These are phyloP conservation scores for Capsella rubella DNA, from an alignment of 441 rosid genomes.

Conservation along the genomic window DNA sequence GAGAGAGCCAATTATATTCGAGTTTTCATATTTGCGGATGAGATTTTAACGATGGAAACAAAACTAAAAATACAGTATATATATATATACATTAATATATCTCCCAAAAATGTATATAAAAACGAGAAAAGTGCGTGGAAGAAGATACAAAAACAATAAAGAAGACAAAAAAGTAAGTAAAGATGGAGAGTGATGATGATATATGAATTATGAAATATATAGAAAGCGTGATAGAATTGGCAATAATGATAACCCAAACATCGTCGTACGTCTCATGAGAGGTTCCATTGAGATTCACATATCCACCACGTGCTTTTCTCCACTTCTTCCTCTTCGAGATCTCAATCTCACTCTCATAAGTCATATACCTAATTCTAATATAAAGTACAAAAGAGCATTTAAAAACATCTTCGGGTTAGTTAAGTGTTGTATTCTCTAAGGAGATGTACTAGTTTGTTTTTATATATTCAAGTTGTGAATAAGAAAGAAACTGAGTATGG, in stretches of 20 bases:
- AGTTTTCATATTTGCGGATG: background rate
- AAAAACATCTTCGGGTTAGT: background rate
- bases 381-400: too few relatives aligned
- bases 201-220: background rate
- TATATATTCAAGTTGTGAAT: background rate
- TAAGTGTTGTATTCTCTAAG: background rate
- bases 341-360: background rate
- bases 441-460: background rate
- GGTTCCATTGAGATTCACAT: constrained; percentile 30
- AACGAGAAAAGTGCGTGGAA: constrained; percentile 30
- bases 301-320: constrained; percentile 28
- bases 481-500: too few relatives aligned
- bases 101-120: background rate
- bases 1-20: constrained; percentile 23
- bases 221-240: constrained; percentile 32
- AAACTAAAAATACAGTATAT: background rate
- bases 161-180: constrained; percentile 29
- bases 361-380: background rate
- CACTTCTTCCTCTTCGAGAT: constrained; percentile 24
- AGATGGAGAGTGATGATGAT: constrained; percentile 18
- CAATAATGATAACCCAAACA: constrained; percentile 32
- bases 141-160: background rate
- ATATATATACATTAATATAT: background rate
- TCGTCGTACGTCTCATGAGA: background rate
- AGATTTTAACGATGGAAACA: background rate